Conservation (phyloP, 192 early-diverging fungal species). For the Backusella tuberculispora region DNA sequence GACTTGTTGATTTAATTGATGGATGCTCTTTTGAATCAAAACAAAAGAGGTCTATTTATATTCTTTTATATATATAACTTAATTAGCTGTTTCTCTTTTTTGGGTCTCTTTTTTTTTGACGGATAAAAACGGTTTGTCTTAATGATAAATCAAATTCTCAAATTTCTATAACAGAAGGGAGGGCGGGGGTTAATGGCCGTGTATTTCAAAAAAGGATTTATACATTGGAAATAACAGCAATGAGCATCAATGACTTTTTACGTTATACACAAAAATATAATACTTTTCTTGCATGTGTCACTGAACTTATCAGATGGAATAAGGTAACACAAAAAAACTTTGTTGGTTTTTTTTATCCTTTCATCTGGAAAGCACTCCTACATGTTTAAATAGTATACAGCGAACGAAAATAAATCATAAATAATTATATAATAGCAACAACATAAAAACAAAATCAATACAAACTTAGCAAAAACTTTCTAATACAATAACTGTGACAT, state of each 20-base stretch:
- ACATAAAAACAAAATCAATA: background rate
- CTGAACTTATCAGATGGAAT: constrained; percentile 1
- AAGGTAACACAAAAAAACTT: background rate
- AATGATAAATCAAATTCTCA: too few species aligned
- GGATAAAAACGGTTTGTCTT: too few species aligned
- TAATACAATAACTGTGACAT: background rate
- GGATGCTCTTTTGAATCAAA: too few species aligned
- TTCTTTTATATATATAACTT: too few species aligned
- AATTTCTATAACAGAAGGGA: background rate
- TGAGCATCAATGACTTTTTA: background rate
- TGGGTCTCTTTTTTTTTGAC: too few species aligned
- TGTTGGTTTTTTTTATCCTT: background rate
- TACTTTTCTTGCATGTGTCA: background rate
- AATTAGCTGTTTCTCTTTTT: too few species aligned
- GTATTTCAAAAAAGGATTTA: background rate
- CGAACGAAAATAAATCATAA: background rate
- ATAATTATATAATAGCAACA: background rate
- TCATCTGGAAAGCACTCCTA: background rate
- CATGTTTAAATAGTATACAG: background rate
- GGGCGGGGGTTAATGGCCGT: constrained; percentile 4
- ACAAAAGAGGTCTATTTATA: too few species aligned
- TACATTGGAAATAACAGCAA: background rate
- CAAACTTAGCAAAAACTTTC: too few species aligned
- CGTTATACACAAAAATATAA: too few species aligned
- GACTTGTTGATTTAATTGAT: too few species aligned